A percentile compares a stretch with the other conserved stretches of the same genome.
phyloP scores from a whole-genome alignment of 2,329 filamentous ascomycete genomes.

The Lasiodiplodia sp. region DNA sequence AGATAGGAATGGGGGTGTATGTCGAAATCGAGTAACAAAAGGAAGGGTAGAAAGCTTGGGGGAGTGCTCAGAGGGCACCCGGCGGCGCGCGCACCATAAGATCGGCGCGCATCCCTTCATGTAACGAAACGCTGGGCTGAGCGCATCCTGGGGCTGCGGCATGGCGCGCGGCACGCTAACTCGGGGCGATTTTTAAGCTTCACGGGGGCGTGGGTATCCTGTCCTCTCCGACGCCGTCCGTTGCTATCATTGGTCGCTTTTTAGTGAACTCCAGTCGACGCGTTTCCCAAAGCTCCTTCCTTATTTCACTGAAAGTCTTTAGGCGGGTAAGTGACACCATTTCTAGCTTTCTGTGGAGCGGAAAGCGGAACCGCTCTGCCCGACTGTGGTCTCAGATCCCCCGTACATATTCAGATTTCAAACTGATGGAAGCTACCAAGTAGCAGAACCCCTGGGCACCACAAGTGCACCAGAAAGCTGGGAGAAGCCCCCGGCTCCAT shows the following conservation, averaged over 20 bases:
- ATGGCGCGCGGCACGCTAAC: slow-evolving; percentile 8
- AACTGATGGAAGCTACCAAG: background rate
- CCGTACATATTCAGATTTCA: background rate
- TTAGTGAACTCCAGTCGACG: background rate
- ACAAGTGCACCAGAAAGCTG: background rate
- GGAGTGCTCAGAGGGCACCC: background rate
- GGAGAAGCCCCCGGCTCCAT: background rate
- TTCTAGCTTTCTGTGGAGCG: background rate
- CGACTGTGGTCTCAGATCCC: background rate
- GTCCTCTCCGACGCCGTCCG: background rate
- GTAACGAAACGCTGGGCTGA: slow-evolving; percentile 9
- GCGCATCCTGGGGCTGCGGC: slow-evolving; percentile 1
- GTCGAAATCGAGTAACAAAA: background rate
- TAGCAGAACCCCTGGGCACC: background rate
- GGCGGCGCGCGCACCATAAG: slow-evolving; percentile 22
- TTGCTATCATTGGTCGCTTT: background rate
- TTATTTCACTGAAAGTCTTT: background rate
- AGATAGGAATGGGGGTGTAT: slow-evolving; percentile 7
- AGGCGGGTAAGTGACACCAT: slow-evolving; percentile 2
- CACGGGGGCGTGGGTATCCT: slow-evolving; percentile 5
- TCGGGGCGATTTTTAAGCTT: slow-evolving; percentile 11
- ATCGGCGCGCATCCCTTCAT: slow-evolving; percentile 20
- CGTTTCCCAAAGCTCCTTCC: slow-evolving; percentile 6
- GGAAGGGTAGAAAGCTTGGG: slow-evolving; percentile 17
- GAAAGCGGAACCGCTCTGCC: background rate